Conservation (phyloP, 257 asterid species). For the Rauvolfia tetraphylla region DNA sequence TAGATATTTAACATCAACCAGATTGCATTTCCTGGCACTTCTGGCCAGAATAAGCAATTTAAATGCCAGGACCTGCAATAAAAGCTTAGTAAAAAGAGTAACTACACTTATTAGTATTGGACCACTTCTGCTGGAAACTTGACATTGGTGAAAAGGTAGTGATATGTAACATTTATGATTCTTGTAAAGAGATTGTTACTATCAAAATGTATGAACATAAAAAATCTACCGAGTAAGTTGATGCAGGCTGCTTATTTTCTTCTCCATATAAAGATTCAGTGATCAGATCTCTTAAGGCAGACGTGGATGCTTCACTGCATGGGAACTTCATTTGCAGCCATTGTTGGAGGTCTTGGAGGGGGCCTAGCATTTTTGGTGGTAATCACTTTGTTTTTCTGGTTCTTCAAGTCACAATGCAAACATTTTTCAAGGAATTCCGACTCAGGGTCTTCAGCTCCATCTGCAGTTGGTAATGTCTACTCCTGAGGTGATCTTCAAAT, state of each 20-base stretch:
- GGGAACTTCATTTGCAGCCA: slow-evolving; percentile 47
- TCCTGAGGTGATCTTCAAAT: neutral
- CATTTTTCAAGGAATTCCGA: slow-evolving; percentile 49
- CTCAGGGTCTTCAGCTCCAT: slow-evolving; percentile 63
- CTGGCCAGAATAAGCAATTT: slow-evolving; percentile 5
- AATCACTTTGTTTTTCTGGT: slow-evolving; percentile 30
- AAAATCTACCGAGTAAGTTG: neutral
- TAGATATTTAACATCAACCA: slow-evolving; percentile 25
- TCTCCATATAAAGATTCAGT: slow-evolving; percentile 26
- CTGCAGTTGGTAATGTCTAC: slow-evolving; percentile 50
- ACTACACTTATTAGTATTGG: slow-evolving; percentile 10
- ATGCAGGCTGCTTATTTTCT: neutral
- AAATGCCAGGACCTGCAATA: neutral
- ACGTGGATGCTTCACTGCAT: slow-evolving; percentile 26
- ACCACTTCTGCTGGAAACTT: slow-evolving; percentile 13
- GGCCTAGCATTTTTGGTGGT: slow-evolving; percentile 33
- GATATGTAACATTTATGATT: neutral
- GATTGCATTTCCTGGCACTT: slow-evolving; percentile 18
- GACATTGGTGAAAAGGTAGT: slow-evolving; percentile 16
- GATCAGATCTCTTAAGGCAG: slow-evolving; percentile 28
- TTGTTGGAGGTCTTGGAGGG: slow-evolving; percentile 52
- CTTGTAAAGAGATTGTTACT: neutral
- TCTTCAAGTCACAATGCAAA: slow-evolving; percentile 27
- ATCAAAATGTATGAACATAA: neutral
- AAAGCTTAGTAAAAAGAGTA: slow-evolving; percentile 6